A percentile compares a stretch with the other conserved stretches of the same genome.
phyloP scores from a whole-genome alignment of 2,329 filamentous ascomycete genomes.

The Cryphonectria nitschkei region DNA sequence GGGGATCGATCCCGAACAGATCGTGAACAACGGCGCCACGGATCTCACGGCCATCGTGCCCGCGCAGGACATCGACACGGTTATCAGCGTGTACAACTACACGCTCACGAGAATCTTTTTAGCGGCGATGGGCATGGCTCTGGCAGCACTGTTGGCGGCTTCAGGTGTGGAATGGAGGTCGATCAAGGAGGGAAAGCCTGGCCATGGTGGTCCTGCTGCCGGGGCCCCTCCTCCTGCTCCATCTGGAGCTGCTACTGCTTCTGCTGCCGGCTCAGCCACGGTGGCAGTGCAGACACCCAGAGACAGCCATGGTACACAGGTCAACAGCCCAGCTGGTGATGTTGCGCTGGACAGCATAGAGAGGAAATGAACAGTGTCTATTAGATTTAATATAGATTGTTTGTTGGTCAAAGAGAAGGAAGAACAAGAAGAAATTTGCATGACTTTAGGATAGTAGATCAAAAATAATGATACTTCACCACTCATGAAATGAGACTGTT shows the following conservation, averaged over 20 bases:
- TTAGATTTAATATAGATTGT: neutral
- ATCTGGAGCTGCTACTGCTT: neutral
- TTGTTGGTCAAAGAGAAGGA: neutral
- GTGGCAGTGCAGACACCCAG: neutral
- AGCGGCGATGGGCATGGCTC: conserved; percentile 59
- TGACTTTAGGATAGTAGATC: neutral
- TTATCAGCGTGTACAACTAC: conserved; percentile 67
- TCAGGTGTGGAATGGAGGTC: conserved; percentile 68
- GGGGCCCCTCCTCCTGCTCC: neutral
- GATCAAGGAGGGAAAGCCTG: conserved; percentile 57
- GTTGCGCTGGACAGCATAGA: neutral
- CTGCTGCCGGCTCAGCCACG: neutral
- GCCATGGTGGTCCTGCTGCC: conserved; percentile 8
- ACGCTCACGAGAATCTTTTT: conserved; percentile 67
- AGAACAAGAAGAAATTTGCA: neutral
- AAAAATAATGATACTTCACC: neutral
- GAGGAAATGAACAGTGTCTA: neutral
- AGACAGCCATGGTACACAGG: neutral
- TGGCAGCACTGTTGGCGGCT: conserved; percentile 59
- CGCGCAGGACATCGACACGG: conserved; percentile 50
- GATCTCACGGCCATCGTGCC: conserved; percentile 60
- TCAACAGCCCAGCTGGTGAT: neutral
- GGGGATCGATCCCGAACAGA: conserved; percentile 45
- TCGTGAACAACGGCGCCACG: conserved; percentile 59
- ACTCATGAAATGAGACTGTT: neutral